Base-by-base conservation (phyloP, 768 basidiomycete genomes). In the Trichaptum fuscoviolaceum region DNA sequence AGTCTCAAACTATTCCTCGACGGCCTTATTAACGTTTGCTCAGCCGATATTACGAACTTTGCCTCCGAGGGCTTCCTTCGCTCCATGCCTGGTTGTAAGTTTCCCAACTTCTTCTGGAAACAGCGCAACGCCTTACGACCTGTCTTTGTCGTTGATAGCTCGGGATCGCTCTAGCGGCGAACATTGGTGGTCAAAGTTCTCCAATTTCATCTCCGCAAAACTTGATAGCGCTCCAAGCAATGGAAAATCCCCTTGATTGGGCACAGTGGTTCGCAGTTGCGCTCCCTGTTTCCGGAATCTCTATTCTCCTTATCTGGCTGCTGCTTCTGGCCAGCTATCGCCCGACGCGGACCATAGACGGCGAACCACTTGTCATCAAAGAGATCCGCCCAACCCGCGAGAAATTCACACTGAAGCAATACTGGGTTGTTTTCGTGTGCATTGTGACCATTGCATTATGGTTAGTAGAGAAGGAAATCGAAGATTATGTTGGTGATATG, bases 191-290 rank as follows among this genome's bases (percentile, higher is more conserved):
- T 0, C 96, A 98, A 77, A 92, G 90, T 63, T 98, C 96, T 0
- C 96, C 96, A 1, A 99, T 99, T 67, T 98, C 96, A 1, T 98
- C 96, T 0, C 96, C 96, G 1, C 96, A 99, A 77, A 99, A 99
- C 75, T 84, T 99, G 30, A 98, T 99, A 68, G 95, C 96, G 4
- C 79, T 98, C 7, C 77, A 84, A n/a, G 85, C 80, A 3, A 98
- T 99, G 96, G 85, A 93, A 57, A 88, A 90, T 0, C 84, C 84
- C 1, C 77, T 98, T 2, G 91, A 90, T 72, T 99, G 96, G 96
- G 87, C 82, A 1, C 83, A 85, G 57, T 99, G 97, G 97, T 99
- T 99, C 75, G 86, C 87, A 23, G 94, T 99, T 58, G 89, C 96
- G 7, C 78, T 99, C 8, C 97, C 97, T 0, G 96, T 99, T 26